Percentiles rank a stretch among this genome's conserved stretches.
These are phyloP conservation scores for Drosera capensis DNA, from an alignment of 148 eudicot genomes.

Conservation along the genomic window DNA sequence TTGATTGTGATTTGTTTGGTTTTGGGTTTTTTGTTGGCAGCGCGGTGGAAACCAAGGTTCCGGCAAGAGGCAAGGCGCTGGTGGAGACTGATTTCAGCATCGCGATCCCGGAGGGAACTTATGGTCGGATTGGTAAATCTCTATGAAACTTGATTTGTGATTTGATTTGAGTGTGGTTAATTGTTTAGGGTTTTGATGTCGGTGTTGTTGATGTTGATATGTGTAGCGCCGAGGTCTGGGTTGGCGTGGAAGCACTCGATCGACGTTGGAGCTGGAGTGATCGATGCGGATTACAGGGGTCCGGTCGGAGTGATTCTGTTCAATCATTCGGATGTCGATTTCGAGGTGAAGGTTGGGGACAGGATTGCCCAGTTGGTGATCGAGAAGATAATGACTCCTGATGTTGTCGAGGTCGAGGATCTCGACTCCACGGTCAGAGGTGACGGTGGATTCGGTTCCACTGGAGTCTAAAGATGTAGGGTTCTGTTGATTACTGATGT, in stretches of 20 bases:
- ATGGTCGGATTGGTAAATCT: not conserved
- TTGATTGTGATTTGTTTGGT: not conserved
- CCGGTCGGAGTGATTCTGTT: constrained; percentile 13
- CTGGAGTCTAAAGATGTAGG: constrained; percentile 36
- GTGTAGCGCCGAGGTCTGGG: constrained; percentile 67
- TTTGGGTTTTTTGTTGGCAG: constrained; percentile 10
- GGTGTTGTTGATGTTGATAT: not conserved
- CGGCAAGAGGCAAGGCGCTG: constrained; percentile 79
- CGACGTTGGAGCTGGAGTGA: constrained; percentile 68
- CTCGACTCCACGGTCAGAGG: constrained; percentile 62
- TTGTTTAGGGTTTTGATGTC: not conserved
- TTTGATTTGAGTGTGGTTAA: not conserved
- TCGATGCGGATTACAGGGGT: constrained; percentile 14
- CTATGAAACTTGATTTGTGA: not conserved
- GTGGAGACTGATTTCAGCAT: constrained; percentile 79
- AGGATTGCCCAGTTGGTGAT: constrained; percentile 78
- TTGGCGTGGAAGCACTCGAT: constrained; percentile 85
- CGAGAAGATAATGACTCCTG: constrained; percentile 63
- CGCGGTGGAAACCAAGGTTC: constrained; percentile 53
- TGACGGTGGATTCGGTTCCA: constrained; percentile 72
- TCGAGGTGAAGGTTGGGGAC: constrained; percentile 37
- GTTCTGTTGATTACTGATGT: too few relatives aligned
- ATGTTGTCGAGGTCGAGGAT: constrained; percentile 69
- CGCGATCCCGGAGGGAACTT: constrained; percentile 63
- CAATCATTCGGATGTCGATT: constrained; percentile 11